These are phyloP conservation scores for Eucalyptus lansdowneana DNA, from an alignment of 345 rosid genomes.

Conservation along the genomic window DNA sequence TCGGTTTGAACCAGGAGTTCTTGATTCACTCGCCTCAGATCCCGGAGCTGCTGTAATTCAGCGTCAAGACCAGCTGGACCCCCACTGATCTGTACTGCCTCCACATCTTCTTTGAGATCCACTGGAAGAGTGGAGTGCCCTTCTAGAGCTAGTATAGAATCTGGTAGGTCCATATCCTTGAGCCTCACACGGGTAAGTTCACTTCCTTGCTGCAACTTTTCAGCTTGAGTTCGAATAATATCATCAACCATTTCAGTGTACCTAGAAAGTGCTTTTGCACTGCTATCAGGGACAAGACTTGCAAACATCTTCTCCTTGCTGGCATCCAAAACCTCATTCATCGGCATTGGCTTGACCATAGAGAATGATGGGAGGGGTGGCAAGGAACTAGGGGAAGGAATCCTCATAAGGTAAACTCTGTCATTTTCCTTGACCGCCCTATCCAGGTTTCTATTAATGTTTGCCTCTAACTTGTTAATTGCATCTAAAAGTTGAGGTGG, in stretches of 20 bases:
- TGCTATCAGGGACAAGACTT: slow-evolving; percentile 89
- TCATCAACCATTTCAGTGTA: slow-evolving; percentile 98
- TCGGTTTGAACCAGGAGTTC: slow-evolving; percentile 89
- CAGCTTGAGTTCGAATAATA: slow-evolving; percentile 86
- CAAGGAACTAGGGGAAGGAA: slow-evolving; percentile 78
- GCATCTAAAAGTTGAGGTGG: slow-evolving; percentile 85
- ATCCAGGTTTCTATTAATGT: slow-evolving; percentile 64
- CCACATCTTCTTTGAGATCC: slow-evolving; percentile 87
- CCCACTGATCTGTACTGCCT: slow-evolving; percentile 90
- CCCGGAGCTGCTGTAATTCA: slow-evolving; percentile 87
- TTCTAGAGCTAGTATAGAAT: slow-evolving; percentile 86
- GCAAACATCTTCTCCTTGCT: slow-evolving; percentile 96
- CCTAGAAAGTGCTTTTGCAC: slow-evolving; percentile 97
- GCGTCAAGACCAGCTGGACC: slow-evolving; percentile 90
- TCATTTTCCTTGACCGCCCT: slow-evolving; percentile 98
- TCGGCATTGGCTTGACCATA: slow-evolving; percentile 83
- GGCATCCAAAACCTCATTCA: slow-evolving; percentile 86
- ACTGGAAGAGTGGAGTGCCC: slow-evolving; percentile 56
- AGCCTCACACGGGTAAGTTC: slow-evolving; percentile 91
- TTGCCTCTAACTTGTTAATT: slow-evolving; percentile 61
- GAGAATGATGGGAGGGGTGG: slow-evolving; percentile 77
- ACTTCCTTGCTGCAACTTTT: slow-evolving; percentile 93
- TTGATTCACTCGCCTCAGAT: slow-evolving; percentile 87
- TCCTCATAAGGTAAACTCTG: slow-evolving; percentile 96
- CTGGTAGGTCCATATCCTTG: slow-evolving; percentile 99